Base-by-base conservation (phyloP, 177 flowering plant species). In the Vitis hybrid region DNA sequence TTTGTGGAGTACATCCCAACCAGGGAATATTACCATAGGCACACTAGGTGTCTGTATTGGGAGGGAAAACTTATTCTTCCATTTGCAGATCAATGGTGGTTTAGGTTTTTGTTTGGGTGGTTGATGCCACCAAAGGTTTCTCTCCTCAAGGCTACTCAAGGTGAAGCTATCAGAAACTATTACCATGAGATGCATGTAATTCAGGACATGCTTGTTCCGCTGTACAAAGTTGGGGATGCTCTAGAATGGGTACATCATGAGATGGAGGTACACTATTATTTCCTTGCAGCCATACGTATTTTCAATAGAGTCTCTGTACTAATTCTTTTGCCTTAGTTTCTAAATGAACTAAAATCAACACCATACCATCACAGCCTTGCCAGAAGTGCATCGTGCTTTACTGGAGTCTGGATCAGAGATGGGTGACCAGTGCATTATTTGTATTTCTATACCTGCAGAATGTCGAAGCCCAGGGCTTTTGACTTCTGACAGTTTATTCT, bases 51-150 rank as follows among this genome's bases (percentile, higher is more conserved):
- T 76, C 81, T 96, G 83, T 96, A 93, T 70, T 96, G 99, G 98
- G 99, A 96, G 76, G 98, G 98, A 53, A 96, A 96, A 81, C 89
- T 96, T 55, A 96, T 96, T 71, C 94, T 96, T 66, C 99, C 98
- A 1, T 96, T 96, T 70, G 98, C 73, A 1, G 99, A 96, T 79
- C 98, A 96, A 67, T 93, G 84, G 76, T 93, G 98, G 99, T 96
- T 96, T 69, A 83, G 99, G 72, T 86, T 80, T 81, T 81, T 87
- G 26, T 61, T 96, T 10, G 98, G 99, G 0, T 96, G 99, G 98
- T 7, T 92, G 80, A 96, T 96, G 98, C 99, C 99, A 3, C 99
- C 99, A 8, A 96, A 96, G 83, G 97, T 96, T 77, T 90, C 99
- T 55, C 74, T 96, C 71, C 97, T 96, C 33, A 96, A 96, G 82